Conservation (phyloP, 169 alveolate species). For the Babesia caballi region DNA sequence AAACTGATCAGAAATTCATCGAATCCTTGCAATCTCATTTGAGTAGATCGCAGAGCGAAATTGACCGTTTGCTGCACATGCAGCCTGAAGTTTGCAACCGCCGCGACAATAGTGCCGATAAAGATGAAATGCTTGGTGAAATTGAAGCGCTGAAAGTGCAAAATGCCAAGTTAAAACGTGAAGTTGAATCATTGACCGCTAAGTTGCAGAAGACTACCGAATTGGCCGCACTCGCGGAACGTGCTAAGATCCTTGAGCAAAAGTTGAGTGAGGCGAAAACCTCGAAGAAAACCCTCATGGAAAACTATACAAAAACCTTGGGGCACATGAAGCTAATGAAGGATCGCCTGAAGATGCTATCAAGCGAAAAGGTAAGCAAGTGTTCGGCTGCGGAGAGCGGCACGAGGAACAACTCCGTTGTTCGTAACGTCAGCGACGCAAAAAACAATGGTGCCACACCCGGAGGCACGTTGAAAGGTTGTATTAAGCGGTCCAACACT, state of each 20-base stretch:
- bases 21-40: conserved; percentile 42
- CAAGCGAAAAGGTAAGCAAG: not conserved
- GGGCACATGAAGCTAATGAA: conserved; percentile 60
- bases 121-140: not conserved
- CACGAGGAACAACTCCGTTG: not conserved
- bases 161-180: not conserved
- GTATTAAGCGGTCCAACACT: conserved; percentile 22
- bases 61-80: conserved; percentile 19
- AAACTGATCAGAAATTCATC: conserved; percentile 16
- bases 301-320: conserved; percentile 52
- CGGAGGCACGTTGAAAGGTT: conserved; percentile 1
- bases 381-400: not conserved
- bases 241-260: conserved; percentile 19
- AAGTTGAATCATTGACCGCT: conserved; percentile 7
- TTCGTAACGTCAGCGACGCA: not conserved
- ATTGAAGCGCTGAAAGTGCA: not conserved
- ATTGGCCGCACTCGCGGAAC: not conserved
- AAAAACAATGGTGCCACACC: not conserved
- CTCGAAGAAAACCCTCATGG: conserved; percentile 44
- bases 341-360: conserved; percentile 38
- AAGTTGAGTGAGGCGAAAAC: conserved; percentile 28
- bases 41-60: conserved; percentile 20
- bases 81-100: not conserved
- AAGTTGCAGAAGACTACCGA: not conserved
- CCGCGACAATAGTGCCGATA: not conserved